Percentiles rank a stretch among this genome's conserved stretches.
phyloP scores from a whole-genome alignment of 208 protist species.

The Trypanosoma cruzi region DNA sequence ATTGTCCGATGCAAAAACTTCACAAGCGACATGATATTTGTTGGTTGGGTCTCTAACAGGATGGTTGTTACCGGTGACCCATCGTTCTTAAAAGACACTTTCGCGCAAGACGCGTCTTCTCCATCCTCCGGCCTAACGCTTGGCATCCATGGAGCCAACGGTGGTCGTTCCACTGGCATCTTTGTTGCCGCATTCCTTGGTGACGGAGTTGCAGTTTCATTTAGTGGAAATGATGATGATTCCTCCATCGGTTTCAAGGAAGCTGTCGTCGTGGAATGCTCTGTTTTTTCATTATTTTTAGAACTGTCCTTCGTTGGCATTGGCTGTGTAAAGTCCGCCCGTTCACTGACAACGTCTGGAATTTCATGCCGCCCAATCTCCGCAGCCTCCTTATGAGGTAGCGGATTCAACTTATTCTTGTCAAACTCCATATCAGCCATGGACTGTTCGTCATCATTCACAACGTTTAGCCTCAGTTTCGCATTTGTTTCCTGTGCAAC shows the following conservation, averaged over 20 bases:
- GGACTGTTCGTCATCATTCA: neutral
- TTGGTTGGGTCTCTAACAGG: slow-evolving; percentile 13
- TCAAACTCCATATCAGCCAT: neutral
- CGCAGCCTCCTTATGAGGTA: slow-evolving; percentile 32
- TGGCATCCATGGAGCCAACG: slow-evolving; percentile 13
- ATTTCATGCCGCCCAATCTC: slow-evolving; percentile 63
- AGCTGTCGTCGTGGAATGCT: neutral
- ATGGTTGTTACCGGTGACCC: slow-evolving; percentile 1
- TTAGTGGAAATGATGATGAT: neutral
- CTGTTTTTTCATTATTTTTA: neutral
- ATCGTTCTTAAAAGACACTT: slow-evolving; percentile 22
- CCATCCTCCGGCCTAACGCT: neutral
- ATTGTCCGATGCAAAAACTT: slow-evolving; percentile 16
- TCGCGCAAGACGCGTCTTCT: slow-evolving; percentile 4
- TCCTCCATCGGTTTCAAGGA: neutral
- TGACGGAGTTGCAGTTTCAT: neutral
- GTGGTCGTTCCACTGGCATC: slow-evolving; percentile 12
- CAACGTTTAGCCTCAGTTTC: slow-evolving; percentile 14
- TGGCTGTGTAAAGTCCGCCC: neutral
- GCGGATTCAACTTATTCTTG: slow-evolving; percentile 11
- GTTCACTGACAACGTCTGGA: slow-evolving; percentile 26
- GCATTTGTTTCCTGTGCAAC: neutral
- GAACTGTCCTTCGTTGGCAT: neutral
- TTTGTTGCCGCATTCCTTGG: neutral
- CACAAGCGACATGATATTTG: slow-evolving; percentile 7